Percentiles rank a stretch among this genome's conserved stretches.
These are phyloP conservation scores for Paramecium sexaurelia DNA, from an alignment of 73 alveolate species.

Conservation along the genomic window DNA sequence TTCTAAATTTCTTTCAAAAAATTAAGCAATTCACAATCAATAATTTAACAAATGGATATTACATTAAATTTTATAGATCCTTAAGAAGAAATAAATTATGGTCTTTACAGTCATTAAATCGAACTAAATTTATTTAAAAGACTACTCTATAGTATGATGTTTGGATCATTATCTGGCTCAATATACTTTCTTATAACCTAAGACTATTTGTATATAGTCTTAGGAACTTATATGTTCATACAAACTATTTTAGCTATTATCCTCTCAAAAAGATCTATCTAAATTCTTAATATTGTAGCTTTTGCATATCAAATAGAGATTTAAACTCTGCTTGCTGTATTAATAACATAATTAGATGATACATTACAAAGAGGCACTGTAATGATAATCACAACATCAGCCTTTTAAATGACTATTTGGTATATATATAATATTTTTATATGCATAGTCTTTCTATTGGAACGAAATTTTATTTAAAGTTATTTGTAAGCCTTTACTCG, in stretches of 20 bases:
- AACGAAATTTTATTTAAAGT: background rate
- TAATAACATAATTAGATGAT: background rate
- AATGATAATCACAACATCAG: background rate
- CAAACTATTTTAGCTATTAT: background rate
- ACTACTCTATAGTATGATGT: conserved; percentile 22
- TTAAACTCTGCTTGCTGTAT: background rate
- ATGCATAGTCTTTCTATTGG: background rate
- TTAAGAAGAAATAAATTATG: conserved; percentile 8
- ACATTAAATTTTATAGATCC: background rate
- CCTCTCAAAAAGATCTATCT: background rate
- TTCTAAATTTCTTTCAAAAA: background rate
- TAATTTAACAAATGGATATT: background rate
- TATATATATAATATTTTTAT: background rate
- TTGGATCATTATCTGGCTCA: conserved; percentile 18
- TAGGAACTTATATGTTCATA: background rate
- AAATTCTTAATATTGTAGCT: background rate
- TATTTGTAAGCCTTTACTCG: background rate
- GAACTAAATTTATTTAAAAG: conserved; percentile 1
- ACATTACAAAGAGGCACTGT: background rate
- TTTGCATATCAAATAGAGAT: conserved; percentile 11
- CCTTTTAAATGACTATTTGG: background rate
- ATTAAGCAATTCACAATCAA: background rate
- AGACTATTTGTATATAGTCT: background rate
- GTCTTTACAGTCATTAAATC: background rate
- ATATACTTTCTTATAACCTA: background rate